Conservation (phyloP, 768 basidiomycete genomes). For the Chlorophyllum brunneum region DNA sequence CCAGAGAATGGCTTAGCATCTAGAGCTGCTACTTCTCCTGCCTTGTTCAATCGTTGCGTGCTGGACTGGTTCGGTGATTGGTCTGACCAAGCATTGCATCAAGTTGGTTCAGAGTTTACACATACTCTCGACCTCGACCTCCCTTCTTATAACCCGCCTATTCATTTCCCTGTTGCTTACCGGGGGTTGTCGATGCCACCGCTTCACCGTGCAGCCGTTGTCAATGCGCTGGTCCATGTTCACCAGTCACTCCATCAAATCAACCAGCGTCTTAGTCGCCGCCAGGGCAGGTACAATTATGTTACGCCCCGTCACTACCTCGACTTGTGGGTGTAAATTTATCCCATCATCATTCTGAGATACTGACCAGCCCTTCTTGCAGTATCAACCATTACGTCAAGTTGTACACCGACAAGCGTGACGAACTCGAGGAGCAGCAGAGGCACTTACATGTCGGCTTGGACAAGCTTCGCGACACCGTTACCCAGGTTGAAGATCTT, state of each 20-base stretch:
- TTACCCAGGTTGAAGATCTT: slow-evolving; percentile 94
- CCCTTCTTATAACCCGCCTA: slow-evolving; percentile 73
- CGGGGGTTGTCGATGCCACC: slow-evolving; percentile 84
- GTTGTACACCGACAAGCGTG: slow-evolving; percentile 92
- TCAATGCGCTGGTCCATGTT: slow-evolving; percentile 91
- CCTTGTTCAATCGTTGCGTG: slow-evolving; percentile 98
- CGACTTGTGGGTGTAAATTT: slow-evolving; percentile 77
- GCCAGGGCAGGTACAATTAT: slow-evolving; percentile 95
- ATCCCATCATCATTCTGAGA: slow-evolving; percentile 11
- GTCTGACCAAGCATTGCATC: slow-evolving; percentile 98
- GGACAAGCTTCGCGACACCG: slow-evolving; percentile 93
- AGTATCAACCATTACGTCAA: slow-evolving; percentile 98
- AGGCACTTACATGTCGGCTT: slow-evolving; percentile 97
- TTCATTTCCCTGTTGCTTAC: slow-evolving; percentile 86
- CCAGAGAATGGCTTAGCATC: slow-evolving; percentile 95
- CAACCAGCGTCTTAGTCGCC: slow-evolving; percentile 83
- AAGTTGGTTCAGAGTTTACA: slow-evolving; percentile 97
- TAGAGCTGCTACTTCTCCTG: slow-evolving; percentile 94
- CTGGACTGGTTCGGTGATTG: slow-evolving; percentile 99
- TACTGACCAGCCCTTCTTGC: slow-evolving; percentile 12
- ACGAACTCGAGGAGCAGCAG: slow-evolving; percentile 97
- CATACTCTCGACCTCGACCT: slow-evolving; percentile 90
- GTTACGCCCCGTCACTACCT: slow-evolving; percentile 97
- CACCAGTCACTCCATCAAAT: slow-evolving; percentile 87
- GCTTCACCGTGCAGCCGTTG: slow-evolving; percentile 82